Conservation (phyloP, 805 yeast genomes). For the Priceomyces melissophilus region DNA sequence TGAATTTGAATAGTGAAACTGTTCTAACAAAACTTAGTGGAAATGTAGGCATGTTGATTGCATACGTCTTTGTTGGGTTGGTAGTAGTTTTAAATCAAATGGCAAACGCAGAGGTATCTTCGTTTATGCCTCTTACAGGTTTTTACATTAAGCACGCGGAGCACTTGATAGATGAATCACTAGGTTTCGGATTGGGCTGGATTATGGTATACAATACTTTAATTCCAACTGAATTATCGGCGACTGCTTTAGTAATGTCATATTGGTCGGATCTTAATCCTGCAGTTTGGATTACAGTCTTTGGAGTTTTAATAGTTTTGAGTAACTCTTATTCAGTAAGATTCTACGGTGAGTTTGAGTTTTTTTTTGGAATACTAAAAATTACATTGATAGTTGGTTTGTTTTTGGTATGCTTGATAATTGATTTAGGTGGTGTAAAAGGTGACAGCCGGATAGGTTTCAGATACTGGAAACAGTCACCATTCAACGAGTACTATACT, state of each 20-base stretch:
- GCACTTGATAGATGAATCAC: constrained; percentile 41
- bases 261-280: constrained; percentile 31
- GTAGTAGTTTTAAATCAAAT: constrained; percentile 38
- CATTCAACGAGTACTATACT: constrained; percentile 10
- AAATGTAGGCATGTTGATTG: constrained; percentile 45
- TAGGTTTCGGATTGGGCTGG: constrained; percentile 49
- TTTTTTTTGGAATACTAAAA: constrained; percentile 17
- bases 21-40: constrained; percentile 10
- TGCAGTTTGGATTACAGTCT: constrained; percentile 40
- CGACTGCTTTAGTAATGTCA: constrained; percentile 17
- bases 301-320: constrained; percentile 18
- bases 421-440: constrained; percentile 20
- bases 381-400: constrained; percentile 16
- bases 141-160: constrained; percentile 35
- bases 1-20: neutral
- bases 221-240: constrained; percentile 20
- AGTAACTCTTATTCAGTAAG: constrained; percentile 16
- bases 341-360: constrained; percentile 22
- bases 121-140: constrained; percentile 37
- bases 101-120: constrained; percentile 36
- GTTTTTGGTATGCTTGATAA: constrained; percentile 16
- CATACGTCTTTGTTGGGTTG: constrained; percentile 47
- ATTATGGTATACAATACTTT: constrained; percentile 29
- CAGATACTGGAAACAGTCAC: constrained; percentile 20
- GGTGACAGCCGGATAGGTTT: constrained; percentile 20